These are phyloP conservation scores for Pichia sp. DNA, from an alignment of 1,139 yeast genomes.

Conservation along the genomic window DNA sequence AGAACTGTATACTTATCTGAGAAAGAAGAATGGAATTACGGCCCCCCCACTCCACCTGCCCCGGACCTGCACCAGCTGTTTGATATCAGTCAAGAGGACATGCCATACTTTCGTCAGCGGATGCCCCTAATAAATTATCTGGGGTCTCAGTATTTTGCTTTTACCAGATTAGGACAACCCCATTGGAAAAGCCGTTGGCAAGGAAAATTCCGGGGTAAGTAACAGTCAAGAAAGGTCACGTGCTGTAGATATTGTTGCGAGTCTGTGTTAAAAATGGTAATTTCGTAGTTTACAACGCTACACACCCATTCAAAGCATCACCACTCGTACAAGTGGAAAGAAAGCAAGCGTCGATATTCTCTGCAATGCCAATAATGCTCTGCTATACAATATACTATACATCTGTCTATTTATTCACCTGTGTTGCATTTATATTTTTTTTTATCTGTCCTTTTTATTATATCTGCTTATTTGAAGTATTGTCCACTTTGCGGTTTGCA, in stretches of 20 bases:
- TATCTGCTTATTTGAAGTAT: too few relatives aligned
- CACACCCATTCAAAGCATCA: too few relatives aligned
- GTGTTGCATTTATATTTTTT: too few relatives aligned
- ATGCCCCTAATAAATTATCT: background rate
- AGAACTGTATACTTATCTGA: background rate
- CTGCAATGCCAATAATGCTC: too few relatives aligned
- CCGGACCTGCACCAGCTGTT: background rate
- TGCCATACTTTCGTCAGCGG: background rate
- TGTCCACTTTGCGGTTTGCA: background rate
- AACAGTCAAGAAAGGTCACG: background rate
- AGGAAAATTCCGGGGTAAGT: background rate
- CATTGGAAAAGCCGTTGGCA: background rate
- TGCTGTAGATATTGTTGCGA: too few relatives aligned
- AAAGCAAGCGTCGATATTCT: too few relatives aligned
- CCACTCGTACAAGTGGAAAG: too few relatives aligned
- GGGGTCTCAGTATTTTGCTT: conserved; percentile 1
- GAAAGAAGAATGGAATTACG: background rate
- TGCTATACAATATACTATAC: too few relatives aligned
- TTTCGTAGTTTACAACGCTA: background rate
- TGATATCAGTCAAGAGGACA: background rate
- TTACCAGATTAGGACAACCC: background rate
- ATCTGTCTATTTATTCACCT: too few relatives aligned
- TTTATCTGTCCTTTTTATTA: too few relatives aligned
- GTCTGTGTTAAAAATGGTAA: too few relatives aligned
- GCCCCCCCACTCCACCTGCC: background rate